Evolutionary conservation across 176 grass and related monocot genomes (phyloP), one percentile per base, ranked within the genome.

Genomic region (Thalia dealbata): DNA sequence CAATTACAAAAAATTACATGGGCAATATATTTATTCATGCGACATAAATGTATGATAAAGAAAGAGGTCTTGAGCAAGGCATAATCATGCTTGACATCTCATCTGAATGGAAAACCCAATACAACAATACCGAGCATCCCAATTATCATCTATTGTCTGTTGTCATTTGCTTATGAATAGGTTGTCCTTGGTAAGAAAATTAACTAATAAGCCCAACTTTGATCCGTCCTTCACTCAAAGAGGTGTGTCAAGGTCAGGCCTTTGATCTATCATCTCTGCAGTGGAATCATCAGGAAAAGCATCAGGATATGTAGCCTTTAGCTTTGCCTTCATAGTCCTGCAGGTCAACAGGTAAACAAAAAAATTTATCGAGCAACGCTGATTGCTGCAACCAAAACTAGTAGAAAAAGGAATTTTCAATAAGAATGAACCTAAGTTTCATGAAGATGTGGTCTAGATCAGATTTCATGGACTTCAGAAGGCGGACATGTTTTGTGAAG

Each of bases 401-500:
- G 65, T 8, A 18, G 15, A 52, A 41, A 42, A 21, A 67, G 9
- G 65, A 1, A 30, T 30, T 52, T 4, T 1, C n/a, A 15, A 22
- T 14, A 13, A 50, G 52, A 51, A 62, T n/a, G 1, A 38, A 93
- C 85, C 95, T 93, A 26, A 88, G 30, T 61, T 85, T 93, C 23
- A 75, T 62, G 74, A 99, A 99, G 79, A 93, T 81, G 80, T 97
- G 87, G 23, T 99, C 87, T 18, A 93, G 84, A 76, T 99, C 87
- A 81, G 86, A 81, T 76, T 99, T 99, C 84, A 93, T 79, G 26
- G 79, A 91, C 76, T 86, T 91, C 61, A 97, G 74, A 80, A 93
- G 85, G 14, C 85, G 76, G 26, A 76, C 84, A 80, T 93, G 91
- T 75, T 77, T 86, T n/a, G 73, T 72, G 65, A 97, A 91, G 78